Conservation (phyloP, 495 filamentous ascomycete species). For the Thermochaetoides thermophila region DNA sequence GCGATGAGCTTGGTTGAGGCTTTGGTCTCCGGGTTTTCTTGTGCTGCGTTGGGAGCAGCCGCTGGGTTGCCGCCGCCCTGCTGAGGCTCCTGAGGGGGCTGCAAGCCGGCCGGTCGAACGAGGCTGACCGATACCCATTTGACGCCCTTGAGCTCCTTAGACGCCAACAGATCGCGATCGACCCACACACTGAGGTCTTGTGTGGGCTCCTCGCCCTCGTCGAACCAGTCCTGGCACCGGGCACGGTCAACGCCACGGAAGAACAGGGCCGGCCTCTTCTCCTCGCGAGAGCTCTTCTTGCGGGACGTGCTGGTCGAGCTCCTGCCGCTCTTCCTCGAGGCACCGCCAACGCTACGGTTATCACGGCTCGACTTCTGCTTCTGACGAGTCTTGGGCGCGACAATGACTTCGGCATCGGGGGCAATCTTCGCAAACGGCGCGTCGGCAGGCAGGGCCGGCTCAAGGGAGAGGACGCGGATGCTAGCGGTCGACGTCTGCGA, state of each 20-base stretch:
- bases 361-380: conserved; percentile 36
- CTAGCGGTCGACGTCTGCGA: conserved; percentile 93
- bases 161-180: conserved; percentile 55
- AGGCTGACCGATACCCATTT: conserved; percentile 62
- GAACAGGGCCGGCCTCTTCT: conserved; percentile 49
- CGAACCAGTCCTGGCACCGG: conserved; percentile 56
- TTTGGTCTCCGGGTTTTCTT: conserved; percentile 42
- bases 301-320: conserved; percentile 55
- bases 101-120: conserved; percentile 64
- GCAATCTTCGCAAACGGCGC: conserved; percentile 81
- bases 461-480: conserved; percentile 66
- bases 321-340: conserved; percentile 54
- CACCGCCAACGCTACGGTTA: conserved; percentile 55
- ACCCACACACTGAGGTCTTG: conserved; percentile 69
- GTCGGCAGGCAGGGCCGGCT: conserved; percentile 50
- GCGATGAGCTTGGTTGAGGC: conserved; percentile 61
- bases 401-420: conserved; percentile 88
- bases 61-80: no score
- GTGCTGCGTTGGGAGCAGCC: no score
- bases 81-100: conserved; percentile 52
- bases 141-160: conserved; percentile 54
- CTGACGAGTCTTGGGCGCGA: conserved; percentile 65
- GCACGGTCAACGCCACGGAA: conserved; percentile 62
- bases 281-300: conserved; percentile 43
- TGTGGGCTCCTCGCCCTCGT: conserved; percentile 37